phyloP scores from a whole-genome alignment of 805 yeast genomes.

The Brettanomyces custersianus region DNA sequence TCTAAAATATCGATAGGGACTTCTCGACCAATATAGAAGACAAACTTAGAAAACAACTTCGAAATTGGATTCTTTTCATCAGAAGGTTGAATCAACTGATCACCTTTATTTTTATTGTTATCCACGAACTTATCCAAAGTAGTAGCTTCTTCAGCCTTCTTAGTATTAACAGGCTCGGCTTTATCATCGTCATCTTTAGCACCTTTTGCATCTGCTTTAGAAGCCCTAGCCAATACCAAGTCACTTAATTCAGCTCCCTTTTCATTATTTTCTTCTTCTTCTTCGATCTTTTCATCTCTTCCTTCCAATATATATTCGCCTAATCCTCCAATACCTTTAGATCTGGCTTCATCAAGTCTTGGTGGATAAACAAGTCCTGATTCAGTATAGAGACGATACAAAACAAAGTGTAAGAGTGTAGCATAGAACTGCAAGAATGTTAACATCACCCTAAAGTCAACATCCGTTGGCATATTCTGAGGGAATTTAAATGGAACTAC shows the following conservation, averaged over 20 bases:
- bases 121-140: conserved; percentile 69
- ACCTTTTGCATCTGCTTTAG: conserved; percentile 38
- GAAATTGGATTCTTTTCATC: conserved; percentile 51
- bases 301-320: conserved; percentile 71
- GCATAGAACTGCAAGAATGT: conserved; percentile 95
- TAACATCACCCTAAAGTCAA: conserved; percentile 94
- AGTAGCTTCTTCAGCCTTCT: conserved; percentile 28
- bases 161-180: conserved; percentile 28
- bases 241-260: conserved; percentile 31
- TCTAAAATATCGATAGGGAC: conserved; percentile 89
- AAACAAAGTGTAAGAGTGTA: conserved; percentile 79
- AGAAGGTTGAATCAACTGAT: conserved; percentile 64
- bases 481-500: conserved; percentile 96
- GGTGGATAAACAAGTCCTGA: conserved; percentile 89
- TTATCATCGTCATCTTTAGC: conserved; percentile 31
- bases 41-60: conserved; percentile 60
- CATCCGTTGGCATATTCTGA: conserved; percentile 85
- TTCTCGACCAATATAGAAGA: conserved; percentile 89
- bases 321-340: conserved; percentile 86
- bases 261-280: conserved; percentile 28
- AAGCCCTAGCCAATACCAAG: conserved; percentile 39
- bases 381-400: conserved; percentile 80
- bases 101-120: conserved; percentile 55
- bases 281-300: conserved; percentile 25
- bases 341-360: conserved; percentile 57